Evolutionary conservation across 2,329 filamentous ascomycete genomes (phyloP), one percentile per base, ranked within the genome.

Genomic region (Pseudogymnoascus sp.): DNA sequence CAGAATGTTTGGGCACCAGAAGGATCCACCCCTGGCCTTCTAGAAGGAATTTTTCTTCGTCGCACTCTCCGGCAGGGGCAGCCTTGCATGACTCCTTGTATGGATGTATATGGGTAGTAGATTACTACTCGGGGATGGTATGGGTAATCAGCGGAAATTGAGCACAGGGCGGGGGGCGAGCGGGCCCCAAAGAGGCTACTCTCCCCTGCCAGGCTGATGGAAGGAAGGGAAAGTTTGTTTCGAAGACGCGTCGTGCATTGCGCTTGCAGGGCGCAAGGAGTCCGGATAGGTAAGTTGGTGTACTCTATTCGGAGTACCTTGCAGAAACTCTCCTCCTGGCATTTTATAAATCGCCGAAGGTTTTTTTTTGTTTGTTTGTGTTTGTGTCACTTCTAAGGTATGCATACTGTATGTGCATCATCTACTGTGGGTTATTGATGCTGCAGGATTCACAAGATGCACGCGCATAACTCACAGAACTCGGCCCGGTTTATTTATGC

Each of bases 71-170:
- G 44, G 29, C 44, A 54, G 44, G 44, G 44, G 44, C 44, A 31
- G 44, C 26, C 44, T 44, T 47, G 41, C 41, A 47, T 47, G 41
- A n/a, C 26, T 33, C 44, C 44, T 54, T 54, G 44, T 54, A 8
- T 2, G 44, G 9, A 33, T 11, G 44, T 54, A 47, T 15, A 29
- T 7, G 15, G 8, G 13, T 37, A 37, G 21, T 3, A 21, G 21
- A 21, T 21, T 21, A 21, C 21, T 21, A 21, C 21, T 21, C 21
- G 21, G 21, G 21, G 21, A 21, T 21, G 21, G n/a, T 33, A 54
- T 50, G 44, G 44, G 44, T 54, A 54, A 54, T 54, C 44, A 54
- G 44, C 44, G 44, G 44, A 54, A 33, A 54, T 54, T 54, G 44
- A 54, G 44, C 44, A 54, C 44, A 33, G 44, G 44, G 44, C 44